phyloP scores from a whole-genome alignment of 257 asterid species.

The Ophiorrhiza pumila region DNA sequence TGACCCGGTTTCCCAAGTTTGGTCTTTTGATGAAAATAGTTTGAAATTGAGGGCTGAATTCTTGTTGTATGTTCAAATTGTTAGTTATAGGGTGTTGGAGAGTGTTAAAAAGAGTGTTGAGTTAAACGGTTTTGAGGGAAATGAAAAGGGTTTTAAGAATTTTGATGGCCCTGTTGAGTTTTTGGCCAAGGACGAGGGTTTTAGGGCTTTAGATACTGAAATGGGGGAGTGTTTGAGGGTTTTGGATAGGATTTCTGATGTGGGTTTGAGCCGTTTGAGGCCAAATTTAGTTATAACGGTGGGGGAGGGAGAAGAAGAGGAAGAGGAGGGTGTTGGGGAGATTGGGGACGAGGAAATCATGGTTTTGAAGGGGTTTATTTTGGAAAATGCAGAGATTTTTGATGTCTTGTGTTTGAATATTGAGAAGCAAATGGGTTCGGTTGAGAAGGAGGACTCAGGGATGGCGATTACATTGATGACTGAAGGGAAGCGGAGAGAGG shows the following conservation, averaged over 20 bases:
- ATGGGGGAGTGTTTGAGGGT: conserved; percentile 43
- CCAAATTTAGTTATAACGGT: conserved; percentile 52
- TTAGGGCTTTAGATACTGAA: conserved; percentile 20
- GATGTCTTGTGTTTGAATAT: conserved; percentile 73
- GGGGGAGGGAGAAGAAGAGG: conserved; percentile 23
- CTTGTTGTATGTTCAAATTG: conserved; percentile 55
- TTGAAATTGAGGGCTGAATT: conserved; percentile 85
- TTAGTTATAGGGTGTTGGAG: conserved; percentile 43
- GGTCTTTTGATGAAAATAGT: conserved; percentile 63
- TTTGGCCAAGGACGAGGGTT: conserved; percentile 31
- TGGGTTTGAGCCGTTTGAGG: conserved; percentile 66
- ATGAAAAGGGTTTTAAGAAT: conserved; percentile 22
- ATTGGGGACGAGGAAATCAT: conserved; percentile 57
- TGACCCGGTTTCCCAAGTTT: conserved; percentile 59
- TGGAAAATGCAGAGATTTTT: conserved; percentile 61
- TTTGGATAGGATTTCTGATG: conserved; percentile 46
- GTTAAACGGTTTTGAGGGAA: conserved; percentile 16
- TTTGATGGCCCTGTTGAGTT: conserved; percentile 28
- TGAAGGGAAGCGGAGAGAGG: conserved; percentile 38
- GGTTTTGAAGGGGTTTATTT: conserved; percentile 49
- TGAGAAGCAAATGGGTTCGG: conserved; percentile 53
- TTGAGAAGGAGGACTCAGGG: conserved; percentile 46
- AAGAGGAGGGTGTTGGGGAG: conserved; percentile 19
- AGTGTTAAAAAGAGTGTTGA: conserved; percentile 30
- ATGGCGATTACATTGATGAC: conserved; percentile 59